Evolutionary conservation across 2,329 filamentous ascomycete genomes (phyloP).

Genomic region (Colletotrichum paranaense): DNA sequence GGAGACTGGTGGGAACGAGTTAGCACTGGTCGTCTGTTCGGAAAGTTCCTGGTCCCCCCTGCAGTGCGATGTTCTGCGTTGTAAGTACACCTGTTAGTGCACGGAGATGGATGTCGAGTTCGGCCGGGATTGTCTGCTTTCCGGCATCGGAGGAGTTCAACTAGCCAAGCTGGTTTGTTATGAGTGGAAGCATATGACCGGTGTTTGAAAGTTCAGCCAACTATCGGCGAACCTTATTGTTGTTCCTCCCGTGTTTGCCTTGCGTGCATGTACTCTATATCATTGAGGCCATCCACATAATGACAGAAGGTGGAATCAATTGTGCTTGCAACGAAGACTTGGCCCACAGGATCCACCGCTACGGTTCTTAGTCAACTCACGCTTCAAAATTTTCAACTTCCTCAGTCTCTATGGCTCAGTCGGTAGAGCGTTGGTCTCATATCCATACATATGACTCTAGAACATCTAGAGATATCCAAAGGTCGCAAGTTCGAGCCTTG

Average conservation of each 20-base stretch:
- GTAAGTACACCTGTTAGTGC: not conserved
- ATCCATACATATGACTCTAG: conserved; percentile 23
- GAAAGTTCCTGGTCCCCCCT: not conserved
- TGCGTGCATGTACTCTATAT: too few relatives aligned
- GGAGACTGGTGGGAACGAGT: not conserved
- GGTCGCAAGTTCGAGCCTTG: conserved; percentile 35
- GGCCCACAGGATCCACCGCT: not conserved
- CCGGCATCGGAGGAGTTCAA: conserved; percentile 1
- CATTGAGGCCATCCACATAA: not conserved
- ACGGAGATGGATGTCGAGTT: not conserved
- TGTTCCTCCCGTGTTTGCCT: too few relatives aligned
- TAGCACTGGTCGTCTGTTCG: not conserved
- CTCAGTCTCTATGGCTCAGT: conserved; percentile 34
- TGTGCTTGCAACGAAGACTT: too few relatives aligned
- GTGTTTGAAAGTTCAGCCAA: too few relatives aligned
- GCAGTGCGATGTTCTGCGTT: not conserved
- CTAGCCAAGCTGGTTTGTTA: too few relatives aligned
- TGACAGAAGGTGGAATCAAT: too few relatives aligned
- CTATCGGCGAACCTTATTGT: too few relatives aligned
- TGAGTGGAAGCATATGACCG: too few relatives aligned
- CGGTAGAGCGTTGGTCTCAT: conserved; percentile 36
- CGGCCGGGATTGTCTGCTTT: not conserved
- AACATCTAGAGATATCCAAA: conserved; percentile 26
- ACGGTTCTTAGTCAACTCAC: not conserved
- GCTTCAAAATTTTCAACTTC: fast-evolving